phyloP scores from a whole-genome alignment of 805 yeast genomes.

The Starmera dryadoides region DNA sequence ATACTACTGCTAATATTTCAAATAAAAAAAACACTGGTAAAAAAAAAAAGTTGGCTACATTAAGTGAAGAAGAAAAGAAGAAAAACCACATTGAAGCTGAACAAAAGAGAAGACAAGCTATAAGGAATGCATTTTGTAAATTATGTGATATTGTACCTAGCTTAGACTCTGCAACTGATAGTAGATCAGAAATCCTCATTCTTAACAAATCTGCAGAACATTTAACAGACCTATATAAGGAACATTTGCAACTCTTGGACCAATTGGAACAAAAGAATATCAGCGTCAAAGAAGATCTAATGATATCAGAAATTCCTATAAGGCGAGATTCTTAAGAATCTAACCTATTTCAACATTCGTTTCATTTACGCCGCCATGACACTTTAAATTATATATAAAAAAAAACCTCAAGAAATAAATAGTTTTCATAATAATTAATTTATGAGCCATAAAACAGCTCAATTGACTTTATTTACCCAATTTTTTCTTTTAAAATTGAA shows the following conservation, averaged over 20 bases:
- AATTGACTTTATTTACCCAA: too few species aligned
- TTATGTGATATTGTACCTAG: slow-evolving; percentile 73
- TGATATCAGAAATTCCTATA: neutral
- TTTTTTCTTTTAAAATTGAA: neutral
- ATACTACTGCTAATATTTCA: neutral
- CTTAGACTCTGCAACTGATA: slow-evolving; percentile 52
- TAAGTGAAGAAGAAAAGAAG: slow-evolving; percentile 34
- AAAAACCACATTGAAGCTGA: slow-evolving; percentile 81
- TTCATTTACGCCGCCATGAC: too few species aligned
- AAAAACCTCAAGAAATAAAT: too few species aligned
- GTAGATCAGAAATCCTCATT: slow-evolving; percentile 73
- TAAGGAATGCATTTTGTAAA: slow-evolving; percentile 73
- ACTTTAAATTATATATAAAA: too few species aligned
- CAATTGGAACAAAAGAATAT: slow-evolving; percentile 30
- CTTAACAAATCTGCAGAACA: slow-evolving; percentile 57
- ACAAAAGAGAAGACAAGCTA: slow-evolving; percentile 79
- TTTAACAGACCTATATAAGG: slow-evolving; percentile 41
- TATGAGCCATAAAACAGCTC: too few species aligned
- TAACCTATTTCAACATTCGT: too few species aligned
- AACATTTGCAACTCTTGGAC: slow-evolving; percentile 38
- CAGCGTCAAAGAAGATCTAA: neutral
- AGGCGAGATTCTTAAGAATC: neutral
- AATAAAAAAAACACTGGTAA: neutral
- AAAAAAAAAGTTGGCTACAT: slow-evolving; percentile 10
- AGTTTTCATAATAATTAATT: too few species aligned